phyloP scores from a whole-genome alignment of 73 alveolate genomes.

The Paramecium pentaurelia region DNA sequence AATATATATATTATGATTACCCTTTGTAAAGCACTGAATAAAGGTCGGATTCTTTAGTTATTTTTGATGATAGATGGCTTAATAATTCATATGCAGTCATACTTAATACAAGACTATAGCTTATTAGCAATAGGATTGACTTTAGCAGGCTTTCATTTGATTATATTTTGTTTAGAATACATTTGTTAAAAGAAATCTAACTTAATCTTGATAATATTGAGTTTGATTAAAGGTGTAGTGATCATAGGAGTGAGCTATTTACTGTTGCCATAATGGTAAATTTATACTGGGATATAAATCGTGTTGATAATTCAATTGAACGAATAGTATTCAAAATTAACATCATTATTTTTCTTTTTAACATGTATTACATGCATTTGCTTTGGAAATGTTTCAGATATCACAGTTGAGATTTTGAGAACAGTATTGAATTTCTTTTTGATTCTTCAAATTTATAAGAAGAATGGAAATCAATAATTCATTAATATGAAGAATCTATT shows the following conservation, averaged over 20 bases:
- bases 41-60: neutral
- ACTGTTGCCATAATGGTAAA: neutral
- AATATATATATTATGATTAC: neutral
- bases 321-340: neutral
- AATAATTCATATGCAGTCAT: neutral
- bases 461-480: neutral
- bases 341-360: neutral
- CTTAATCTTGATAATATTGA: neutral
- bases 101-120: neutral
- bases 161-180: neutral
- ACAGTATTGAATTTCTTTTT: neutral
- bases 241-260: neutral
- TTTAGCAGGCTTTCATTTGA: neutral
- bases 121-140: neutral
- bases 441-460: neutral
- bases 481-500: neutral
- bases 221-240: neutral
- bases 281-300: neutral
- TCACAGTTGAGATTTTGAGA: neutral
- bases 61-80: neutral
- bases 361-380: neutral
- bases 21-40: neutral
- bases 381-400: neutral
- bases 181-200: neutral
- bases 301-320: neutral